A percentile compares a stretch with the other conserved stretches of the same genome.
phyloP scores from a whole-genome alignment of 75 land plant species.

The Larix kaempferi region DNA sequence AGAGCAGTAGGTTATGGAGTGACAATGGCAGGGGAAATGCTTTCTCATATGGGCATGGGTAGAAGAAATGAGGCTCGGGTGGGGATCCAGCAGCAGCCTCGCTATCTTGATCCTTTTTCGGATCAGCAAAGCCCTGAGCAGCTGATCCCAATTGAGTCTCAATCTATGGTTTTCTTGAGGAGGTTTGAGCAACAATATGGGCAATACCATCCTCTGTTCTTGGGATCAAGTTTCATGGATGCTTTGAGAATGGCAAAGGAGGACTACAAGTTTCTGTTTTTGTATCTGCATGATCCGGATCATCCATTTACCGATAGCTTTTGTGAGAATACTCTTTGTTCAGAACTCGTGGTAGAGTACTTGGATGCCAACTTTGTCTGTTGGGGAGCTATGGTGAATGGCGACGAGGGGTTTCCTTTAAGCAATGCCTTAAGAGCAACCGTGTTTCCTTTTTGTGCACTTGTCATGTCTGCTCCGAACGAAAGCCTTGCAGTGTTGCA shows the following conservation, averaged over 20 bases:
- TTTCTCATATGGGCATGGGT: conserved; percentile 9
- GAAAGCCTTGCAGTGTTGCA: conserved; percentile 39
- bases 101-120: neutral
- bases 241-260: conserved; percentile 38
- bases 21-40: conserved; percentile 8
- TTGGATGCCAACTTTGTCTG: conserved; percentile 51
- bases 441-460: conserved; percentile 52
- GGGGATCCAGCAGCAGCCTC: conserved; percentile 6
- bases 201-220: conserved; percentile 41
- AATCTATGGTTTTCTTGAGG: conserved; percentile 33
- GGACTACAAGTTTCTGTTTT: conserved; percentile 44
- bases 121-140: neutral
- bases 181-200: conserved; percentile 46
- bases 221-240: conserved; percentile 31
- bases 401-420: conserved; percentile 44
- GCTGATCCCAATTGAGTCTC: conserved; percentile 1
- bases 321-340: conserved; percentile 42
- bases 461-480: conserved; percentile 28
- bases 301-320: conserved; percentile 26
- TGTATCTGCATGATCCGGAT: conserved; percentile 46
- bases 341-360: conserved; percentile 39
- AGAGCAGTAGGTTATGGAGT: conserved; percentile 35
- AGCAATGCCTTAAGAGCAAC: conserved; percentile 15
- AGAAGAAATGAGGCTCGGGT: conserved; percentile 14
- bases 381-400: conserved; percentile 39